These are phyloP conservation scores for Tylopilus sp. DNA, from an alignment of 1,284 basidiomycete species.

Conservation along the genomic window DNA sequence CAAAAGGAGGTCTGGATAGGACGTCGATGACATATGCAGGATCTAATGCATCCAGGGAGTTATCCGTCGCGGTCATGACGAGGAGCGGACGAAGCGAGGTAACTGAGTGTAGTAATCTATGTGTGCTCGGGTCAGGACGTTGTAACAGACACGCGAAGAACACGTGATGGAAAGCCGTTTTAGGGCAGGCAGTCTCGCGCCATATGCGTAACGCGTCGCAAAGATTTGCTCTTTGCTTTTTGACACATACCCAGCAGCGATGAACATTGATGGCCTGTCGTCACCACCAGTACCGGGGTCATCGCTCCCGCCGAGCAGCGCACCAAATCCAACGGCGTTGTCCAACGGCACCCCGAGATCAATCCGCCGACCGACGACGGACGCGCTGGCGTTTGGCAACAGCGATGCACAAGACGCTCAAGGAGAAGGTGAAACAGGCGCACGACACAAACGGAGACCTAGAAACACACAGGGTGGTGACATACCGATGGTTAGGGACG, in stretches of 20 bases:
- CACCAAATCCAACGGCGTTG: slow-evolving; percentile 48
- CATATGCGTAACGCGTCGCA: slow-evolving; percentile 27
- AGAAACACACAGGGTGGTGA: slow-evolving; percentile 55
- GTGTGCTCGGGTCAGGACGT: neutral
- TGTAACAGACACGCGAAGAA: slow-evolving; percentile 7
- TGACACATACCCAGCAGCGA: slow-evolving; percentile 21
- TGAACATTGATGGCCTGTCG: slow-evolving; percentile 41
- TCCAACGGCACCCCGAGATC: slow-evolving; percentile 40
- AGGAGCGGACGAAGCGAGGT: neutral
- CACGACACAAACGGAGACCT: slow-evolving; percentile 44
- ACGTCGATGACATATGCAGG: slow-evolving; percentile 56
- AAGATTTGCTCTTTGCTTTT: slow-evolving; percentile 12
- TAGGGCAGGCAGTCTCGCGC: slow-evolving; percentile 47
- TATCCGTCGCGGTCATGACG: slow-evolving; percentile 24
- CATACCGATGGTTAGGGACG: slow-evolving; percentile 84
- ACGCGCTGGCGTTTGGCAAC: slow-evolving; percentile 61
- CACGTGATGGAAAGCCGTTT: slow-evolving; percentile 27
- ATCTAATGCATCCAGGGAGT: slow-evolving; percentile 58
- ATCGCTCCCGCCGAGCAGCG: slow-evolving; percentile 67
- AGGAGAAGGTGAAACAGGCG: slow-evolving; percentile 37
- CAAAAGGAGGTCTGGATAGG: slow-evolving; percentile 65
- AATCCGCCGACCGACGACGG: slow-evolving; percentile 46
- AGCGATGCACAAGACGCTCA: slow-evolving; percentile 48
- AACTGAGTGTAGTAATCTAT: too few relatives aligned
- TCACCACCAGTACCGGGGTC: slow-evolving; percentile 43